Evolutionary conservation across 768 basidiomycete genomes (phyloP).

Genomic region (Phanerochaete carnosa): DNA sequence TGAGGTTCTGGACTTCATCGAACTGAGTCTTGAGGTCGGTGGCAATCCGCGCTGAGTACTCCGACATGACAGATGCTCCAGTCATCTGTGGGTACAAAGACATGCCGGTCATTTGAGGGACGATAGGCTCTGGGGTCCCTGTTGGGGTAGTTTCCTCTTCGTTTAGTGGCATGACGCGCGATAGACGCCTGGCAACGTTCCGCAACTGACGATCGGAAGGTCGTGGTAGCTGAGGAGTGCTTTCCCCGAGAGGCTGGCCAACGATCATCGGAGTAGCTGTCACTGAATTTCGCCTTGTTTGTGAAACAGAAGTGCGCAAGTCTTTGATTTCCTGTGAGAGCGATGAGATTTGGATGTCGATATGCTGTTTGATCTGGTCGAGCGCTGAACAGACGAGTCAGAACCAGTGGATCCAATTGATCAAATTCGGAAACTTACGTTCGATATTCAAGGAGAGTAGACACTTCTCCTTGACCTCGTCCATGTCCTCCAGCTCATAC

Average conservation of each 20-base stretch:
- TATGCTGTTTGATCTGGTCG: constrained; percentile 98
- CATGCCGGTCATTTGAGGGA: constrained; percentile 66
- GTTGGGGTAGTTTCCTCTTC: constrained; percentile 27
- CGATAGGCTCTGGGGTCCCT: constrained; percentile 32
- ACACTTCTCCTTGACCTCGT: constrained; percentile 87
- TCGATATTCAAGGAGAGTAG: constrained; percentile 93
- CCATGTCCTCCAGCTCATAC: constrained; percentile 93
- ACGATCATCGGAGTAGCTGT: constrained; percentile 44
- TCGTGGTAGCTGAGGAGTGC: constrained; percentile 60
- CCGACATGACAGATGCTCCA: constrained; percentile 69
- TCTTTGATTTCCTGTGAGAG: constrained; percentile 91
- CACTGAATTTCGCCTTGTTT: constrained; percentile 49
- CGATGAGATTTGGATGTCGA: constrained; percentile 83
- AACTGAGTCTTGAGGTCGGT: constrained; percentile 87
- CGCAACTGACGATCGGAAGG: constrained; percentile 77
- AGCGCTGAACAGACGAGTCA: constrained; percentile 54
- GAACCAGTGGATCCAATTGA: background rate
- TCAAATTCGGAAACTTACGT: constrained; percentile 55
- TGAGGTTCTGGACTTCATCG: constrained; percentile 91
- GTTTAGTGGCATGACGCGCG: constrained; percentile 55
- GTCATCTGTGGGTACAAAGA: constrained; percentile 71
- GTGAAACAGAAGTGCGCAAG: constrained; percentile 62
- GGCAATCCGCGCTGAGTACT: constrained; percentile 72
- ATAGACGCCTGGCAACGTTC: constrained; percentile 68
- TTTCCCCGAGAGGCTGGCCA: constrained; percentile 56